Base-by-base conservation (phyloP, 495 filamentous ascomycete species). In the Neurospora sp. region DNA sequence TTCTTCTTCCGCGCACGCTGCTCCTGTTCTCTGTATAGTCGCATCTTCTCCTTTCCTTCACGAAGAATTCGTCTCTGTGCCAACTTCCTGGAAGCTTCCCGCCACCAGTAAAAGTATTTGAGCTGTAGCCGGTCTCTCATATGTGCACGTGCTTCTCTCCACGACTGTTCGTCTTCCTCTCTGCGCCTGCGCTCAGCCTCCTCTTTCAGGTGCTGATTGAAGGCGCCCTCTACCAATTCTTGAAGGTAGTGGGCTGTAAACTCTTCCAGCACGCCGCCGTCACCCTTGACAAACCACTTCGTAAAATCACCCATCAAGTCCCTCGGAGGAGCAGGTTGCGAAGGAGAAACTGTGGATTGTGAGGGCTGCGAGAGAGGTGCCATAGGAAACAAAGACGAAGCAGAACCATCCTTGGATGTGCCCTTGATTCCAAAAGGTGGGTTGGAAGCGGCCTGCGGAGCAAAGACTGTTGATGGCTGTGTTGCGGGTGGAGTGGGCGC, bases 61-160 rank as follows among this genome's bases (percentile, higher is more conserved):
- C 70, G 79, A 8, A 83, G 82, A 65, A 83, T 82, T 14, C 77
- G 76, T 27, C 75, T 78, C 35, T 74, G 76, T 37, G 76, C 75
- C 9, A 74, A 76, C 1, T 69, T 59, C 3, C 83, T 76, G 12
- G 83, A 83, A 35, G 73, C 76, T 37, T 84, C 74, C 68, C 82
- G 81, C 87, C 87, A 88, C 12, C 77, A 74, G 68, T 84, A 83
- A 39, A 84, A 84, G 76, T 80, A 88, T 68, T 85, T 87, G 39
- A 83, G 78, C 14, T 75, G 73, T 38, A 88, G 77, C 14, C 78
- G 83, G 48, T 83, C 80, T 16, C 71, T 74, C 73, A 82, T 79
- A 74, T 81, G 84, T 14, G 82, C 70, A 31, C 82, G 77, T 38
- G 83, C 83, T 46, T 81, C 71, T 4, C 77, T 73, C 78, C 79